These are phyloP conservation scores for Pichia norvegensis DNA, from an alignment of 1,139 yeast species.

Conservation along the genomic window DNA sequence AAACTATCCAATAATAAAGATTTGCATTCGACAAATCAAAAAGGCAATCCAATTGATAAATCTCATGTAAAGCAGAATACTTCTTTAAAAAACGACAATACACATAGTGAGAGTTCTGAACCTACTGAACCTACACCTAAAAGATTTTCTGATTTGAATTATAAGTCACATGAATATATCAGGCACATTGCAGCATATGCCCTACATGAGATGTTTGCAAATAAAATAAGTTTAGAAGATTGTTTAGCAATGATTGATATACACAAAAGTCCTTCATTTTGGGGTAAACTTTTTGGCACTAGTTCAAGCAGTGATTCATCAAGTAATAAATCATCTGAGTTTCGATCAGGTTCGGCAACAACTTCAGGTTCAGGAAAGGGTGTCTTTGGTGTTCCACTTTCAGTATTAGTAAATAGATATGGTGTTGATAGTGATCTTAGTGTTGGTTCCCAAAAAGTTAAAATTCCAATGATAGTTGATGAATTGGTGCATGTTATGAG, in stretches of 20 bases:
- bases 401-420: constrained; percentile 59
- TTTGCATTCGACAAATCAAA: background rate
- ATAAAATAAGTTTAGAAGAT: constrained; percentile 37
- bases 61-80: background rate
- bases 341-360: constrained; percentile 18
- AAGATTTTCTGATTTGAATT: constrained; percentile 66
- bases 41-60: background rate
- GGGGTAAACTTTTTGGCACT: constrained; percentile 58
- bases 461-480: constrained; percentile 81
- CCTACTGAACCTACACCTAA: constrained; percentile 18
- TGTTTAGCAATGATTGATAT: constrained; percentile 48
- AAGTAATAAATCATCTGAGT: constrained; percentile 3
- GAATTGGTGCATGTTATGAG: constrained; percentile 78
- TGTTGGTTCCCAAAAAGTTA: constrained; percentile 71
- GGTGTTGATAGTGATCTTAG: constrained; percentile 87
- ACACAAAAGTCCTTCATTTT: constrained; percentile 53
- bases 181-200: constrained; percentile 66
- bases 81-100: background rate
- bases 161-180: constrained; percentile 52
- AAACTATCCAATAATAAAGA: background rate
- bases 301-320: constrained; percentile 25
- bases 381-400: constrained; percentile 79
- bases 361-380: constrained; percentile 22
- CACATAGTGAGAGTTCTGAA: background rate
- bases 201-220: constrained; percentile 37